These are phyloP conservation scores for Metschnikowia kofuensis DNA, from an alignment of 805 yeast species.

Conservation along the genomic window DNA sequence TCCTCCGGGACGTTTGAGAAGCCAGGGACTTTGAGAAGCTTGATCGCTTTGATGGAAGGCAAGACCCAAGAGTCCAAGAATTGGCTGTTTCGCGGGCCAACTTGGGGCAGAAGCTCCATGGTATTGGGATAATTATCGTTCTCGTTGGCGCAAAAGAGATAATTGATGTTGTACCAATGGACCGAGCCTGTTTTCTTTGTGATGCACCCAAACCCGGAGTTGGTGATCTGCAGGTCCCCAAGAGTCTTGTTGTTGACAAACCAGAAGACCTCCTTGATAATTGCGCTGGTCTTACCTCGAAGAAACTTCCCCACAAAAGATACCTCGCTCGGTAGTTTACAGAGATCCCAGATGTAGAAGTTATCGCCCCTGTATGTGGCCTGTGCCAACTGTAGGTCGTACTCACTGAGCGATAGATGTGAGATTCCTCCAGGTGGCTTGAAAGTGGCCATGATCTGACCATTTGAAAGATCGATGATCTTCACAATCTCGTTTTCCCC, in stretches of 20 bases:
- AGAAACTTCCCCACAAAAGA: conserved; percentile 54
- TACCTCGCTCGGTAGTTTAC: conserved; percentile 48
- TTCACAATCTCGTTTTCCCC: conserved; percentile 38
- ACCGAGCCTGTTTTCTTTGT: conserved; percentile 56
- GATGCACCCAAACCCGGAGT: conserved; percentile 48
- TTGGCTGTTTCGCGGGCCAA: conserved; percentile 9
- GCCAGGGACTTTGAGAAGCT: conserved; percentile 26
- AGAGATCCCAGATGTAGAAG: conserved; percentile 61
- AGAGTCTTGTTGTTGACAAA: conserved; percentile 32
- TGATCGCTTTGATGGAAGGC: conserved; percentile 33
- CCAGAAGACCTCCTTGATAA: conserved; percentile 54
- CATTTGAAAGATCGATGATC: conserved; percentile 46
- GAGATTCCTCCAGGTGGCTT: conserved; percentile 64
- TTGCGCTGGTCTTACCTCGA: conserved; percentile 62
- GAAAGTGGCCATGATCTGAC: conserved; percentile 41
- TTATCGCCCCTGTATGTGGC: conserved; percentile 59
- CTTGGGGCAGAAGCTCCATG: conserved; percentile 10
- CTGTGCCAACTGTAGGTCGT: conserved; percentile 54
- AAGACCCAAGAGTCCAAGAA: conserved; percentile 47
- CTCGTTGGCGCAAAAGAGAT: conserved; percentile 30
- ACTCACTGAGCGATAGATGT: conserved; percentile 56
- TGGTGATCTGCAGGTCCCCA: conserved; percentile 21
- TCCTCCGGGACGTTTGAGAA: conserved; percentile 10
- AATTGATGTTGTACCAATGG: conserved; percentile 56
- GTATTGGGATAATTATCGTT: conserved; percentile 30